Evolutionary conservation across 1,139 yeast species (phyloP), one percentile per base, ranked within the genome.

Genomic region (Debaryomyces singareniensis): DNA sequence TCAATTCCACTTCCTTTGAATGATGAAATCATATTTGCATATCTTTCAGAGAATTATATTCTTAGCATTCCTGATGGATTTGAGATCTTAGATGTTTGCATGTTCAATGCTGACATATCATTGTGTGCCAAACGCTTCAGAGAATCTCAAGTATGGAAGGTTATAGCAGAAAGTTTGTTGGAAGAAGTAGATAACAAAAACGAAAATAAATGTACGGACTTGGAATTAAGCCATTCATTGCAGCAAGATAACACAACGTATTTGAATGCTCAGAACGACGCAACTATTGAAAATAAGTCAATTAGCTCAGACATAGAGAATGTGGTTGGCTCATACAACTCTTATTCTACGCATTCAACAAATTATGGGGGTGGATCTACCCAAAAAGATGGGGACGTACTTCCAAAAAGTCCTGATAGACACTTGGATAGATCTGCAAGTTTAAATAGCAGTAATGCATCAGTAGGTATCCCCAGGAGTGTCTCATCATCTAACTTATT

Each of bases 81-180:
- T 43, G 58, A 60, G 15, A 49, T 76, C 10, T 49, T 61, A 4
- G 76, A 75, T 23, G 75, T 71, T 1, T 80, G 87, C 44, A 58
- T 65, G 25, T 56, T 71, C 36, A 83, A 83, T 47, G 74, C 85
- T 1, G 57, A 62, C 20, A 62, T 74, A 3, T 85, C 89, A 1
- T 70, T 68, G 0, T 58, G 65, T 27, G 79, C 68, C 1, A 67
- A 68, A 10, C 55, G 67, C 32, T 63, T 60, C 35, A 55, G 85
- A 33, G 81, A 79, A 30, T 66, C 81, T 30, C 87, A 80, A 47
- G 67, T 78, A 0, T 83, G 94, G 94, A 58, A 68, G 34, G 65
- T 79, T n/a, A 54, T 83, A 3, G 73, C 74, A 2, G 72, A 70
- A 12, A 65, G 79, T 10, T 52, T 81, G 2, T 59, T 61, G 10